A percentile compares a stretch with the other conserved stretches of the same genome.
Evolutionary conservation across 495 filamentous ascomycete genomes (phyloP).

Genomic region (Penicillium pancosmium): DNA sequence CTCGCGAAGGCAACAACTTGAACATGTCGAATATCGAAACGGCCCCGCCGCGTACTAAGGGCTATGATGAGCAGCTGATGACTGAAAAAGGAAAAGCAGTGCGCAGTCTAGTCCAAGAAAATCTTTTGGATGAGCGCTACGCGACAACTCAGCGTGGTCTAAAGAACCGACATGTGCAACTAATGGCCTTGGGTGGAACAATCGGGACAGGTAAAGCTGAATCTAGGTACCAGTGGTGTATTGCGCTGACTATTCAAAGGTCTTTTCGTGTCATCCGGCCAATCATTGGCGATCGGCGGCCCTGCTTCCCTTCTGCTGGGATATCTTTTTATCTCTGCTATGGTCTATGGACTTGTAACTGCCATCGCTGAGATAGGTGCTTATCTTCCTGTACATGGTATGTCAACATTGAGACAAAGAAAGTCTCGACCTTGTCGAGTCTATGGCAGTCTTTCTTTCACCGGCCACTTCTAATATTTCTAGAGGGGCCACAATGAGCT

Average conservation of each 20-base stretch:
- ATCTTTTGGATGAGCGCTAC: conserved; percentile 45
- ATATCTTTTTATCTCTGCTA: conserved; percentile 58
- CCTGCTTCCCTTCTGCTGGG: conserved; percentile 68
- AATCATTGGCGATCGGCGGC: conserved; percentile 60
- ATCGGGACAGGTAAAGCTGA: conserved; percentile 60
- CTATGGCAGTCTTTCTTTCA: too few species aligned
- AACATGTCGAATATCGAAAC: conserved; percentile 15
- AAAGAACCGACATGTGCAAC: conserved; percentile 62
- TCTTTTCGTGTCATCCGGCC: conserved; percentile 57
- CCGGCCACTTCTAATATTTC: too few species aligned
- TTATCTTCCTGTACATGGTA: conserved; percentile 60
- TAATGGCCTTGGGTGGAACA: conserved; percentile 69
- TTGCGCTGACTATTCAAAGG: conserved; percentile 12
- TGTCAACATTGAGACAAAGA: too few species aligned
- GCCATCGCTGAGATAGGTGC: conserved; percentile 67
- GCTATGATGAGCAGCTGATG: neutral
- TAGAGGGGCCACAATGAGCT: conserved; percentile 53
- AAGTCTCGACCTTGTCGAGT: too few species aligned
- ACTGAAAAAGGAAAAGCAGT: conserved; percentile 26
- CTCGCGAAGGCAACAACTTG: conserved; percentile 1
- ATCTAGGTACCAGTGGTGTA: neutral
- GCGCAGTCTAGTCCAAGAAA: conserved; percentile 36
- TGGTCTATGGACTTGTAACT: conserved; percentile 65
- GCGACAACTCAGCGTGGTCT: conserved; percentile 44
- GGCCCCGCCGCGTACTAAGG: neutral